Base-by-base conservation (phyloP, 2,329 filamentous ascomycete genomes). In the Zymoseptoria passerinii region DNA sequence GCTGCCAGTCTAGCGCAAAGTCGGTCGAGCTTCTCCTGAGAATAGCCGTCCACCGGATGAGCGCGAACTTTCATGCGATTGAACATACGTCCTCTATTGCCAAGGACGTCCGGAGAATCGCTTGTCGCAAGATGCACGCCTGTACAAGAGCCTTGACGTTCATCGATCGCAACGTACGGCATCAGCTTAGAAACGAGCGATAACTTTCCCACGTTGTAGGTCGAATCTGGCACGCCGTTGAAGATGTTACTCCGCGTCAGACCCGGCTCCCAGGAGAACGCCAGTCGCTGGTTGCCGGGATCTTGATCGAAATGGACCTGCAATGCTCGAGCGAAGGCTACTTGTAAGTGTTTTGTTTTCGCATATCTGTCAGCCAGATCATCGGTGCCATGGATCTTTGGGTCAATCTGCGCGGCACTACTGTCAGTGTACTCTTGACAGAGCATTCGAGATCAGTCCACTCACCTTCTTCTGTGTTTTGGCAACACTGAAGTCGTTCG, bases 121-220 rank as follows among this genome's bases (percentile, higher is more conserved):
- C 56, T 58, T 16, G 56, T 58, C 9, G 51, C 56, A 35, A 58
- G 27, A 54, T 54, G 56, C 9, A 58, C 56, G 10, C 56, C 56
- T 8, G 56, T 58, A 18, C 44, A 50, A 13, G 51, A 35, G 28
- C 56, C 56, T 49, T 58, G 56, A 40, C 40, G 19, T 18, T 19
- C 28, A n/a, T 53, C 51, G 23, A 58, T 28, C 23, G 50, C 56
- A 35, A 53, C 49, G 8, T 28, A 16, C 5, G 52, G 51, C 27
- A 58, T 53, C n/a, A 49, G 23, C 16, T 29, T 50, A 8, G 56
- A 52, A 16, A 58, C 20, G 8, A 53, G 16, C 56, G 51, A 58
- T n/a, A 52, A 29, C 2, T 23, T 4, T 44, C 35, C 7, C 35
- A 44, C 13, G 35, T 44, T 16, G 13, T 16, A 44, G 2, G 3